Conservation (phyloP, 2,329 filamentous ascomycete species). For the Plectosphaerella plurivora region DNA sequence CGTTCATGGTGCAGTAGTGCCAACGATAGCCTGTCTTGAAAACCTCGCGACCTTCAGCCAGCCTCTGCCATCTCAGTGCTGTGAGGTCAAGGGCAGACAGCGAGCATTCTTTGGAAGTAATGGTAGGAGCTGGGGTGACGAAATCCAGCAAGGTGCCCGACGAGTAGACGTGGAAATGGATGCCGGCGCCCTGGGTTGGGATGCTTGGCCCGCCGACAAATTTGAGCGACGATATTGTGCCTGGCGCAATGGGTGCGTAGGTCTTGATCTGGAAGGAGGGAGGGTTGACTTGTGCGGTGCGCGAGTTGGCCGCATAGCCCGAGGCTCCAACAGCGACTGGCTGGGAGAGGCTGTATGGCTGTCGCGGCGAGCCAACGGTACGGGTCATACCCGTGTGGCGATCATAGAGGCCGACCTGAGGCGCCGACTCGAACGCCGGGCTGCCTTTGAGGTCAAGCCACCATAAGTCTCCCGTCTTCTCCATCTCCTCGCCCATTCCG, state of each 20-base stretch:
- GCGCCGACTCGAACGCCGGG: conserved; percentile 73
- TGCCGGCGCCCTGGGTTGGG: conserved; percentile 83
- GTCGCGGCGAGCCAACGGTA: conserved; percentile 45
- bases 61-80: conserved; percentile 85
- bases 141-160: conserved; percentile 92
- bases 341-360: conserved; percentile 45
- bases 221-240: conserved; percentile 82
- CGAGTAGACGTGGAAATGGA: conserved; percentile 92
- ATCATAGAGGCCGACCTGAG: conserved; percentile 50
- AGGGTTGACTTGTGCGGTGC: conserved; percentile 62
- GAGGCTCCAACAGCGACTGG: conserved; percentile 50
- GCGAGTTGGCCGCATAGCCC: conserved; percentile 64
- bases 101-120: conserved; percentile 82
- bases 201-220: conserved; percentile 85
- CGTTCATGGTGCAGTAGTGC: conserved; percentile 97
- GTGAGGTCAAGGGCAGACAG: conserved; percentile 84
- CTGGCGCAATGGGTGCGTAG: conserved; percentile 82
- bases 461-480: conserved; percentile 93
- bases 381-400: conserved; percentile 36
- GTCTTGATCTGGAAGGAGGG: conserved; percentile 62
- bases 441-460: conserved; percentile 94
- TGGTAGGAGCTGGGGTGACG: conserved; percentile 85
- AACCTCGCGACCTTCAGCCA: conserved; percentile 90
- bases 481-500: conserved; percentile 92
- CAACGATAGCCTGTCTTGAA: conserved; percentile 90